phyloP scores from a whole-genome alignment of 73 alveolate species.

The Tetrahymena elliotti region DNA sequence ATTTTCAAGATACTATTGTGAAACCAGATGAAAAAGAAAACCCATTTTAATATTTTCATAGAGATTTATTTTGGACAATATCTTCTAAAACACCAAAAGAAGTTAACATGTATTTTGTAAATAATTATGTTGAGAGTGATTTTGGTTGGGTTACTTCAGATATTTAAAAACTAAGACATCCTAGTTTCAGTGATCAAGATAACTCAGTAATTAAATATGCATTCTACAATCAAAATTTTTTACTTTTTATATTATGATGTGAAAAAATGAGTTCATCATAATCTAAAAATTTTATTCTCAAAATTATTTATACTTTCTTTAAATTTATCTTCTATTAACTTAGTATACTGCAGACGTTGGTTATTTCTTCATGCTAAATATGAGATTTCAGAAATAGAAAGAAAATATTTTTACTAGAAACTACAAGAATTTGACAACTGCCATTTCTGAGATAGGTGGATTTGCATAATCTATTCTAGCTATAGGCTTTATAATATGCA shows the following conservation, averaged over 20 bases:
- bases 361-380: not conserved
- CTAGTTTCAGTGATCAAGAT: not conserved
- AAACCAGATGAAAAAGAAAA: not conserved
- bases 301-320: not conserved
- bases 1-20: not conserved
- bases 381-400: not conserved
- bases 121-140: not conserved
- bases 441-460: not conserved
- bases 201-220: not conserved
- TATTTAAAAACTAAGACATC: not conserved
- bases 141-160: not conserved
- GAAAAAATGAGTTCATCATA: too few relatives aligned
- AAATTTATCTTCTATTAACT: not conserved
- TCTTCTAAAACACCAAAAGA: not conserved
- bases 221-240: not conserved
- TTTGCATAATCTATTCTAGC: not conserved
- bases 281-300: too few relatives aligned
- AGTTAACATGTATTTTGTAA: not conserved
- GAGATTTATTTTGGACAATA: not conserved
- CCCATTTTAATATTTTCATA: not conserved
- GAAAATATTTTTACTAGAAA: not conserved
- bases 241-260: too few relatives aligned
- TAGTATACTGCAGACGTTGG: not conserved
- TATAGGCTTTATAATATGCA: not conserved
- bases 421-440: not conserved